A percentile compares a stretch with the other conserved stretches of the same genome.
phyloP scores from a whole-genome alignment of 371 early-diverging fungal species.

The Syncephalastrum contaminatum region DNA sequence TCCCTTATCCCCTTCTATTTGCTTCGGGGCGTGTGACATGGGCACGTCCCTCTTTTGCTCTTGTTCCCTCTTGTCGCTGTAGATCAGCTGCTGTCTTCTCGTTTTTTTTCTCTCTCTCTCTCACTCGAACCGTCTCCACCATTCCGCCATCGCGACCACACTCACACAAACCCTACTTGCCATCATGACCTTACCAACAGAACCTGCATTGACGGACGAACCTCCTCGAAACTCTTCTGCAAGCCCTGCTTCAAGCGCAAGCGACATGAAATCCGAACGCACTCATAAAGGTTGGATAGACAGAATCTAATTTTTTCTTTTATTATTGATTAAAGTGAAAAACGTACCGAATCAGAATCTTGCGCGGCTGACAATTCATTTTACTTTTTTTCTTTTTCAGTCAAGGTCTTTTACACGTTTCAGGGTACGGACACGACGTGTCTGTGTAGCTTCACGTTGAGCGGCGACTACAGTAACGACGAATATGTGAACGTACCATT shows the following conservation, averaged over 20 bases:
- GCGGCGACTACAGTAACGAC: conserved; percentile 7
- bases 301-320: neutral
- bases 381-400: conserved; percentile 14
- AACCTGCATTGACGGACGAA: too few relatives aligned
- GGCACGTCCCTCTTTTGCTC: conserved; percentile 1
- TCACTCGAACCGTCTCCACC: neutral
- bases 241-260: neutral
- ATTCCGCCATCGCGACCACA: conserved; percentile 5
- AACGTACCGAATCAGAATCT: too few relatives aligned
- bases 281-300: conserved; percentile 3
- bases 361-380: neutral
- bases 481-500: conserved; percentile 30
- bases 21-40: conserved; percentile 3
- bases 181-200: too few relatives aligned
- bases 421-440: conserved; percentile 35
- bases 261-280: conserved; percentile 4
- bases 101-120: conserved; percentile 1
- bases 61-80: conserved; percentile 4
- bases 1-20: neutral
- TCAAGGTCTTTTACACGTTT: conserved; percentile 37
- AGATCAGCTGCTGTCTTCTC: conserved; percentile 7
- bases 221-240: conserved; percentile 1
- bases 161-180: neutral
- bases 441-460: conserved; percentile 29
- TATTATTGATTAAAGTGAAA: neutral